Percentiles rank a stretch among this genome's conserved stretches.
Evolutionary conservation across 2,329 filamentous ascomycete genomes (phyloP).

Genomic region (Grosmannia penicillata): DNA sequence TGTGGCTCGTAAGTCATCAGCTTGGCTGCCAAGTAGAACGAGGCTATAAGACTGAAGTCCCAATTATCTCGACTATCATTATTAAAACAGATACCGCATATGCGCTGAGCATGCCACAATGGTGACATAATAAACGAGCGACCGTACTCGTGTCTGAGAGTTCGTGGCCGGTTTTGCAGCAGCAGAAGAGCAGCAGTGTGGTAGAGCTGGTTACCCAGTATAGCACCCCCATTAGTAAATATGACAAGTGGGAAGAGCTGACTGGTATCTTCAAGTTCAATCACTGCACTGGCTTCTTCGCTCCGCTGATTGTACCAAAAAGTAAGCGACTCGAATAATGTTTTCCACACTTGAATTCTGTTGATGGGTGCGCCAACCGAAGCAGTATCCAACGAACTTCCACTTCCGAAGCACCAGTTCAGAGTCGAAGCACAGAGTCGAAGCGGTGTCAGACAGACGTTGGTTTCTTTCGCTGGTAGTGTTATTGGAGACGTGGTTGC

Average conservation of each 20-base stretch:
- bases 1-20: conserved; percentile 33
- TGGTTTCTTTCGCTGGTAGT: no score
- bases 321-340: conserved; percentile 16
- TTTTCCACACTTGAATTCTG: conserved; percentile 13
- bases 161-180: conserved; percentile 34
- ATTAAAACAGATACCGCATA: conserved; percentile 33
- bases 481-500: no score
- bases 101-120: conserved; percentile 31
- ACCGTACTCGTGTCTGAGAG: conserved; percentile 17
- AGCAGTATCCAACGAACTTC: not conserved
- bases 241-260: conserved; percentile 20
- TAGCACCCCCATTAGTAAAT: conserved; percentile 25
- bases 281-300: conserved; percentile 18
- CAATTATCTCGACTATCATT: conserved; percentile 29
- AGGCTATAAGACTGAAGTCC: conserved; percentile 32
- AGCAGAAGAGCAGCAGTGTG: conserved; percentile 39
- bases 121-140: conserved; percentile 22
- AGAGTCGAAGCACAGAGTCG: not conserved
- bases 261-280: conserved; percentile 17
- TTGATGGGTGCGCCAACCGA: no score
- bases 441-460: not conserved
- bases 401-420: not conserved
- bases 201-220: conserved; percentile 37
- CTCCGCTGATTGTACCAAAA: conserved; percentile 19
- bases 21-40: conserved; percentile 27